These are phyloP conservation scores for Apiospora phragmitis DNA, from an alignment of 2,329 filamentous ascomycete species.

Conservation along the genomic window DNA sequence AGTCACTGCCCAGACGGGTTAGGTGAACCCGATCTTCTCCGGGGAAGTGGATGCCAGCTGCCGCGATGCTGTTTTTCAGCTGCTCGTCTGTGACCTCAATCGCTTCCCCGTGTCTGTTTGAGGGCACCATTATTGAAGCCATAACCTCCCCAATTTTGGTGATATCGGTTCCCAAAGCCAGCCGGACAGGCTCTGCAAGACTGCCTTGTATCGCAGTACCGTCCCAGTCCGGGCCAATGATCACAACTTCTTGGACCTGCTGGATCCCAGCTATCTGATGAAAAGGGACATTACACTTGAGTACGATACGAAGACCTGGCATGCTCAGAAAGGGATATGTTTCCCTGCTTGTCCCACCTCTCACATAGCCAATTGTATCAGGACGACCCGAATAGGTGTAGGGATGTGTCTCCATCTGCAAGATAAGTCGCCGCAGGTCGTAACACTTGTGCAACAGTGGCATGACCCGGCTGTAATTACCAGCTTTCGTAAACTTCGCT, in stretches of 20 bases:
- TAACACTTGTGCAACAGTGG: not conserved
- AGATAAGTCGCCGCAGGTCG: not conserved
- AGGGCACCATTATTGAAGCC: not conserved
- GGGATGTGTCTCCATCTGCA: not conserved
- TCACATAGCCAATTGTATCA: too few relatives aligned
- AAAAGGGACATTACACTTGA: too few relatives aligned
- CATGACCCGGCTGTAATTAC: not conserved
- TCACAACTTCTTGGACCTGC: too few relatives aligned
- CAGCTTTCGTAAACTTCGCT: too few relatives aligned
- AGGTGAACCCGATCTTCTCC: not conserved
- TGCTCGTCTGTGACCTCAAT: not conserved
- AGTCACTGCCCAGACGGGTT: not conserved
- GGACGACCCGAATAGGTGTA: too few relatives aligned
- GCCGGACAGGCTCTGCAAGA: not conserved
- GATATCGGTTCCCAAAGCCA: not conserved
- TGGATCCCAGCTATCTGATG: too few relatives aligned
- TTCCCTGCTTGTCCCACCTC: too few relatives aligned
- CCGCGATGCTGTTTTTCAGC: not conserved
- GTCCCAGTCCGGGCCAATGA: not conserved
- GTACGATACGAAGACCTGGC: not conserved
- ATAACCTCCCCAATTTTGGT: not conserved
- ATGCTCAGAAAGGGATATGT: not conserved
- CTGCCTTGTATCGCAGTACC: not conserved
- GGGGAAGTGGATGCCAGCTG: not conserved
- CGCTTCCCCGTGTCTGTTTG: not conserved